Percentiles rank a stretch among this genome's conserved stretches.
Evolutionary conservation across 2,329 filamentous ascomycete genomes (phyloP).

Genomic region (Xylariaceae sp.): DNA sequence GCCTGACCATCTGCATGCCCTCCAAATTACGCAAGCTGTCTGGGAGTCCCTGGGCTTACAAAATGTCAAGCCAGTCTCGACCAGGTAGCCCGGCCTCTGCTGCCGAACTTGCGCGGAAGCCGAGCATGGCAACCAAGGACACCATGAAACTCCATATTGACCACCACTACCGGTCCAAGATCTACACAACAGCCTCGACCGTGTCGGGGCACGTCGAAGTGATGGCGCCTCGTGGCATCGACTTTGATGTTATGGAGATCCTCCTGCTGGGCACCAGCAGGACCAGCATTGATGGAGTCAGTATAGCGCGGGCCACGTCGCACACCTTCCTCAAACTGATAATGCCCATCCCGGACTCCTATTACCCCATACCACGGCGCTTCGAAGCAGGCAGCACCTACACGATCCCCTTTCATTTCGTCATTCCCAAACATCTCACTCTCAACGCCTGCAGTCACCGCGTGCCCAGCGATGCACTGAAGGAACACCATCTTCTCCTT

Average conservation of each 20-base stretch:
- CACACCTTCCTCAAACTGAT: slow-evolving; percentile 41
- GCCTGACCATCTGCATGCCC: not conserved
- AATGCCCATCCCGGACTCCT: slow-evolving; percentile 37
- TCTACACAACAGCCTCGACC: slow-evolving; percentile 51
- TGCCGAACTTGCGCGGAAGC: slow-evolving; percentile 7
- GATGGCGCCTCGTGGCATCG: slow-evolving; percentile 39
- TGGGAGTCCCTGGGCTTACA: too few relatives aligned
- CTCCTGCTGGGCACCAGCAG: slow-evolving; percentile 45
- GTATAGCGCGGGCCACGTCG: slow-evolving; percentile 41
- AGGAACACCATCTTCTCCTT: slow-evolving; percentile 47
- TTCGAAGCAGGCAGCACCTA: slow-evolving; percentile 45
- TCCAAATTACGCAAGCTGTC: not conserved
- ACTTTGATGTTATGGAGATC: slow-evolving; percentile 49
- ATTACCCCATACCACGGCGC: slow-evolving; percentile 42
- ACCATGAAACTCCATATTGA: slow-evolving; percentile 45
- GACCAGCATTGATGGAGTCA: slow-evolving; percentile 47
- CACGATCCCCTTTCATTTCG: slow-evolving; percentile 53
- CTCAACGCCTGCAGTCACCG: slow-evolving; percentile 50
- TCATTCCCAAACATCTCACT: slow-evolving; percentile 52
- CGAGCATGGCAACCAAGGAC: slow-evolving; percentile 24
- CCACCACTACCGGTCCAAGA: slow-evolving; percentile 48
- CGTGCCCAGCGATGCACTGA: slow-evolving; percentile 39
- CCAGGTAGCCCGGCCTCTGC: slow-evolving; percentile 1
- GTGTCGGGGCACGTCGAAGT: slow-evolving; percentile 46
- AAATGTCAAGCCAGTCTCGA: slow-evolving; percentile 8